phyloP scores from a whole-genome alignment of 441 rosid genomes.

The Sinapis alba region DNA sequence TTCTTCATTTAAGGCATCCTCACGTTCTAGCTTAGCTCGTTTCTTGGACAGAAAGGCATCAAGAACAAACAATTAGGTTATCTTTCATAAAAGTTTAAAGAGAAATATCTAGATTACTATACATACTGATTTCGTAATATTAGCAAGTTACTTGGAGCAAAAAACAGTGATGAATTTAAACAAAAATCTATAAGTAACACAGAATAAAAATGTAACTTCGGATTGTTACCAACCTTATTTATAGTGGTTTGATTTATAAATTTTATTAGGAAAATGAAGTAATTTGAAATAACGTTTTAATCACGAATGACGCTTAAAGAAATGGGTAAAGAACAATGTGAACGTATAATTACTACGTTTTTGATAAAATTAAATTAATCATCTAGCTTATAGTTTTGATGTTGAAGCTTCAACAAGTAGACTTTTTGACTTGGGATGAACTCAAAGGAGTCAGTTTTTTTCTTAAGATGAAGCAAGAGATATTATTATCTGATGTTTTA shows the following conservation, averaged over 20 bases:
- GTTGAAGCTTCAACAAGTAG: constrained; percentile 20
- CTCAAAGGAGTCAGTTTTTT: constrained; percentile 38
- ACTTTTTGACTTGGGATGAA: constrained; percentile 26
- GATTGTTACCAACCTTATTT: not conserved
- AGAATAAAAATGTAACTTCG: not conserved
- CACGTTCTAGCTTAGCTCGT: constrained; percentile 20
- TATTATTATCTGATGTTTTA: constrained; percentile 30
- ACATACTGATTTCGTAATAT: not conserved
- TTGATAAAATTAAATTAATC: not conserved
- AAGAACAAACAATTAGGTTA: not conserved
- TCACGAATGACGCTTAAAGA: not conserved
- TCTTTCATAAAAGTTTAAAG: not conserved
- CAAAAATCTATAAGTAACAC: not conserved
- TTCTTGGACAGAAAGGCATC: constrained; percentile 25
- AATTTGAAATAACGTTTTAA: constrained; percentile 1
- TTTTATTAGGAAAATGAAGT: not conserved
- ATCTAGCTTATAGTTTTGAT: not conserved
- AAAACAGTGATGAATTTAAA: not conserved
- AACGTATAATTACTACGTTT: not conserved
- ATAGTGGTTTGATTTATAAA: not conserved
- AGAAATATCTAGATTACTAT: not conserved
- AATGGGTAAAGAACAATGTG: not conserved
- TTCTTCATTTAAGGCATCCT: constrained; percentile 24
- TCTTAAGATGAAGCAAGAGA: constrained; percentile 44
- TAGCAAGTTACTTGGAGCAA: not conserved